Evolutionary conservation across 164 flowering plant species (phyloP).

Genomic region (Vitis rotundifolia): DNA sequence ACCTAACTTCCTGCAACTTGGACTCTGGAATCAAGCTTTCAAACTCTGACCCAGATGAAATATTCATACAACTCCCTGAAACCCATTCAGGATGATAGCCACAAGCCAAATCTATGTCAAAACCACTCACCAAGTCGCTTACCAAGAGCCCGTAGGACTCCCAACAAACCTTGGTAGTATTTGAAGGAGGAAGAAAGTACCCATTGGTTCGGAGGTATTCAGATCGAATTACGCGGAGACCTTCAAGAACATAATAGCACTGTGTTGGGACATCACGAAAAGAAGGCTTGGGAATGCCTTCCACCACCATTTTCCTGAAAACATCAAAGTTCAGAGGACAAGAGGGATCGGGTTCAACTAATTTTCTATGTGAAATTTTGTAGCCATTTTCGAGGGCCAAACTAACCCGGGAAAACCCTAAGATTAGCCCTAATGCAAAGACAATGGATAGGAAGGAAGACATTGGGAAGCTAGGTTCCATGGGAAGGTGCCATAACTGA

Average conservation of each 20-base stretch:
- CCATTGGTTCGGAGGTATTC: background rate
- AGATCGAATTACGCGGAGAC: background rate
- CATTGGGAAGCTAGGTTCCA: too few relatives aligned
- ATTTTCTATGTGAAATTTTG: too few relatives aligned
- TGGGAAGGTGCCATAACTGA: too few relatives aligned
- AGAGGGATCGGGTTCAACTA: too few relatives aligned
- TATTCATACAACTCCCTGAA: constrained; percentile 4
- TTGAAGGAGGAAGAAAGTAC: background rate
- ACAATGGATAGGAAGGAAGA: too few relatives aligned
- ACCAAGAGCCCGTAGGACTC: background rate
- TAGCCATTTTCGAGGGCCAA: too few relatives aligned
- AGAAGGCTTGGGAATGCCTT: background rate
- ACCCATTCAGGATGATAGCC: background rate
- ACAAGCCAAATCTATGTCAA: background rate
- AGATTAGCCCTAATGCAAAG: too few relatives aligned
- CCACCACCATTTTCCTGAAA: background rate
- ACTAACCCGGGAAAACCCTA: background rate
- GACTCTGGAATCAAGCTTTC: background rate
- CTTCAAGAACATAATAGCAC: background rate
- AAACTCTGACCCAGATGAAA: constrained; percentile 1
- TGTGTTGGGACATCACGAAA: background rate
- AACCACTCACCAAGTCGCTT: background rate
- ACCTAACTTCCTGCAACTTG: background rate
- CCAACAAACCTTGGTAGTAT: background rate
- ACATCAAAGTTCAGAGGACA: constrained; percentile 3